Evolutionary conservation across 139 green algal genomes (phyloP), one percentile per base, ranked within the genome.

Genomic region (Bryopsis sp.): DNA sequence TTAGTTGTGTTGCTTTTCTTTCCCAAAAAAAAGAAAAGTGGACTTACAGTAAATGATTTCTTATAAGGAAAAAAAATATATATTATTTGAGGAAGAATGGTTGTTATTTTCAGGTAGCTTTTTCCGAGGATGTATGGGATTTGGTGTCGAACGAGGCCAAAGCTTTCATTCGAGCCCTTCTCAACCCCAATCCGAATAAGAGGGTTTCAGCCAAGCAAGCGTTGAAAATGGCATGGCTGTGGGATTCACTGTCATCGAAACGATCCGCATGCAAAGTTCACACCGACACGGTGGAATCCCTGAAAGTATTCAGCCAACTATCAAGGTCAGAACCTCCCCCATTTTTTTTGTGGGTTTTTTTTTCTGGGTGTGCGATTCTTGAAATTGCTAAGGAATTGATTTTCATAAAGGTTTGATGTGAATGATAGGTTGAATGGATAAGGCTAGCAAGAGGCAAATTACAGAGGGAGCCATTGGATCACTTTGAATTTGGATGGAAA

Each of bases 71-170:
- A n/a, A n/a, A n/a, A n/a, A n/a, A n/a, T n/a, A n/a, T n/a, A n/a
- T n/a, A n/a, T n/a, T n/a, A n/a, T n/a, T n/a, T n/a, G n/a, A n/a
- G n/a, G n/a, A n/a, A n/a, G n/a, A n/a, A n/a, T n/a, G n/a, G n/a
- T n/a, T n/a, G n/a, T n/a, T n/a, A n/a, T n/a, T n/a, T n/a, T n/a
- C n/a, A n/a, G n/a, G n/a, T n/a, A n/a, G n/a, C n/a, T n/a, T n/a
- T n/a, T n/a, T n/a, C n/a, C n/a, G n/a, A n/a, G n/a, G n/a, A n/a
- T 36, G 24, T 61, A 22, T 61, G 50, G 50, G 50, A 61, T 33
- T 11, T 36, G 15, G 50, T 61, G 5, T 61, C 50, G 50, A 26
- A 61, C 19, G 8, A 15, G 5, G 50, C 8, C 8, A 61, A 61
- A 26, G 50, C 31, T 61, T 61, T 61, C 24, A 61, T 61, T 33